These are phyloP conservation scores for Beauveria brongniartii DNA, from an alignment of 2,329 filamentous ascomycete species.

Conservation along the genomic window DNA sequence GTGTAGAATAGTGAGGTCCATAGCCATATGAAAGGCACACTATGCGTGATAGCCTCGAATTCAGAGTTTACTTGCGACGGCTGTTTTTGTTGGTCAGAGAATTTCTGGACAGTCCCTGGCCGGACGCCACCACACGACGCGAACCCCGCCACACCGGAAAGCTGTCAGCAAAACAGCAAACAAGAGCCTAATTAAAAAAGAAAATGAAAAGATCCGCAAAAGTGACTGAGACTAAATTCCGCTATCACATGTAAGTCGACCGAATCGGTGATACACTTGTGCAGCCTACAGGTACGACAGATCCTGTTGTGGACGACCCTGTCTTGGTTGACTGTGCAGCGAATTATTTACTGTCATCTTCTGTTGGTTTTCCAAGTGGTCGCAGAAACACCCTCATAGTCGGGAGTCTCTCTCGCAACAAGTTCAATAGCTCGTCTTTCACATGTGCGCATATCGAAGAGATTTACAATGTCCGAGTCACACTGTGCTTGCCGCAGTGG, in stretches of 20 bases:
- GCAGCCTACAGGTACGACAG: neutral
- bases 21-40: neutral
- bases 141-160: neutral
- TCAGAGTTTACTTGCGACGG: neutral
- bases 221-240: too few relatives aligned
- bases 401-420: too few relatives aligned
- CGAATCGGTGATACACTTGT: neutral
- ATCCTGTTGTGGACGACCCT: neutral
- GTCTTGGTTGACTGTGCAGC: neutral
- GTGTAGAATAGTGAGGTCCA: constrained; percentile 8
- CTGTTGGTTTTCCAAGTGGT: too few relatives aligned
- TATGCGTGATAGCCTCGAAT: too few relatives aligned
- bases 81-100: neutral
- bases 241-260: too few relatives aligned
- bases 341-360: neutral
- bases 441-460: too few relatives aligned
- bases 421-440: too few relatives aligned
- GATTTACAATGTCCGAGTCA: too few relatives aligned
- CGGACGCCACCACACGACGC: neutral
- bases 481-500: too few relatives aligned
- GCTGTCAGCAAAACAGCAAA: neutral
- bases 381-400: too few relatives aligned
- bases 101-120: neutral
- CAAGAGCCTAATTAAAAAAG: too few relatives aligned
- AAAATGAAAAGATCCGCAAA: too few relatives aligned